Evolutionary conservation across 306 rosid genomes (phyloP), one percentile per base, ranked within the genome.

Genomic region (Prunus dulcis): DNA sequence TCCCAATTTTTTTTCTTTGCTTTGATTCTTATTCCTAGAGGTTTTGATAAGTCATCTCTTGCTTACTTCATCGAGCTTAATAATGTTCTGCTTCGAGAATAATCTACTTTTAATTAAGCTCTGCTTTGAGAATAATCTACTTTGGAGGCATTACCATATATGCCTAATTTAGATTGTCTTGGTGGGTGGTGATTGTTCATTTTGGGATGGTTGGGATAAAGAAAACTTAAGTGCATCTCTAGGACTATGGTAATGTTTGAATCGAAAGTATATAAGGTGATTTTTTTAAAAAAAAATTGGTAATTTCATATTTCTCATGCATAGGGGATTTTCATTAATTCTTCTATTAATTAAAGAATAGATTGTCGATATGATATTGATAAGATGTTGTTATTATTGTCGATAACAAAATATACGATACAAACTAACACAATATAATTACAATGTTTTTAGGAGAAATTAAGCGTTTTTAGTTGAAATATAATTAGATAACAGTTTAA

Each of bases 41-140:
- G 74, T n/a, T 52, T 27, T 69, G 28, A 69, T 51, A 50, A 69
- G 61, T 51, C 30, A 47, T 71, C 51, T n/a, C 64, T 53, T 71
- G 75, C 65, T 14, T 9, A 20, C 45, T 69, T 51, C 46, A 51
- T 9, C 10, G 2, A n/a, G 47, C 41, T 51, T 1, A 6, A 11
- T 38, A 9, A 18, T 28, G 2, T 28, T 18, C 19, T 71, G 20
- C 64, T 69, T 47, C 25, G 43, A 47, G 56, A 46, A 47, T 46
- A 13, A 47, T 68, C 0, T 20, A 25, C 22, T 47, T 25, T 14
- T 25, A 12, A 46, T 32, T 32, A 32, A 32, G 38, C 38, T 32
- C 38, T 32, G 38, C 38, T 32, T 5, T 32, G 38, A 32, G 38
- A 32, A 32, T 34, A 34, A 34, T 34, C 41, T 34, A 34, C 41